phyloP scores from a whole-genome alignment of 1,139 yeast genomes.

The Pichia terricola region DNA sequence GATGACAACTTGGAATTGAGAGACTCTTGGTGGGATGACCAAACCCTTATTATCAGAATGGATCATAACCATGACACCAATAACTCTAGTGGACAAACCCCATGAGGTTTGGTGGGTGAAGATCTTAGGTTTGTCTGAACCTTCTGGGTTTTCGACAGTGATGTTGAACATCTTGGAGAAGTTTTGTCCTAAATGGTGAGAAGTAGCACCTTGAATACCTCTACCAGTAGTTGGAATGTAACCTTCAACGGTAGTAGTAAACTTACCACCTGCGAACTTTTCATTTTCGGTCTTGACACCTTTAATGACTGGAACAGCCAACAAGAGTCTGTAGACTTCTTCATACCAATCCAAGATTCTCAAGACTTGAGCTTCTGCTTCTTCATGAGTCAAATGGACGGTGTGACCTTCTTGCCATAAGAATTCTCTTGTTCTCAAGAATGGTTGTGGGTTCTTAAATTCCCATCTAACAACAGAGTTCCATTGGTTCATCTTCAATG shows the following conservation, averaged over 20 bases:
- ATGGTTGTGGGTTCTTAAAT: constrained; percentile 99
- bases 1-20: constrained; percentile 84
- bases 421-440: constrained; percentile 96
- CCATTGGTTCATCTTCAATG: constrained; percentile 96
- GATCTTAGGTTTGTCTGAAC: constrained; percentile 75
- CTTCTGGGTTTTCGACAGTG: constrained; percentile 89
- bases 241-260: constrained; percentile 94
- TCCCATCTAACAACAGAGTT: constrained; percentile 99
- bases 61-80: constrained; percentile 98
- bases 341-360: constrained; percentile 83
- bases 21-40: constrained; percentile 95
- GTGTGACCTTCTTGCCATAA: constrained; percentile 99
- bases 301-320: constrained; percentile 95
- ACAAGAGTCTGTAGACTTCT: constrained; percentile 75
- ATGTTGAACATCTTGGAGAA: constrained; percentile 98
- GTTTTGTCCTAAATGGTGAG: constrained; percentile 96
- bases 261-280: constrained; percentile 96
- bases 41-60: constrained; percentile 98
- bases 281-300: constrained; percentile 96
- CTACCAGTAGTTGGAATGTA: constrained; percentile 97
- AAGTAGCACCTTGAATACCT: constrained; percentile 99
- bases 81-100: constrained; percentile 97
- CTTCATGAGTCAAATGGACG: constrained; percentile 76
- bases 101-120: constrained; percentile 96
- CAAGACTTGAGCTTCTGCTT: constrained; percentile 74